These are phyloP conservation scores for Eutrema heterophyllum DNA, from an alignment of 345 rosid genomes.

Conservation along the genomic window DNA sequence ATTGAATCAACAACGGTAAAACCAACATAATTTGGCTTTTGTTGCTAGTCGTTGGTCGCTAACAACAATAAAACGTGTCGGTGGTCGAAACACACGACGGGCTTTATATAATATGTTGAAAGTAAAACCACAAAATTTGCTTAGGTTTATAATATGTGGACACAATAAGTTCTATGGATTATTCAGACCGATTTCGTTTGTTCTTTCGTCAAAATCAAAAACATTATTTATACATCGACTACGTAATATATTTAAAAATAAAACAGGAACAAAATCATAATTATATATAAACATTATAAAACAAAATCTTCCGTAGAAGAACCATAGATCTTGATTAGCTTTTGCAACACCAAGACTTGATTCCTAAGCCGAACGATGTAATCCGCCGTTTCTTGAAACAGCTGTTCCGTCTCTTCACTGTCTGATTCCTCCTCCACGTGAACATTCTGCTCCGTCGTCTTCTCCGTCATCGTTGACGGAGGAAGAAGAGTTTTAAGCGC, in stretches of 20 bases:
- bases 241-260: neutral
- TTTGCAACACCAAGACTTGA: slow-evolving; percentile 63
- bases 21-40: neutral
- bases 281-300: slow-evolving; percentile 25
- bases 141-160: neutral
- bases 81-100: neutral
- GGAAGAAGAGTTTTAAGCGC: slow-evolving; percentile 75
- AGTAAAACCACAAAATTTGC: neutral
- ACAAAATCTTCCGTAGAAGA: slow-evolving; percentile 29
- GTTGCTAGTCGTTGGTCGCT: neutral
- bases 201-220: slow-evolving; percentile 9
- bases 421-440: slow-evolving; percentile 35
- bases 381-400: slow-evolving; percentile 81
- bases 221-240: slow-evolving; percentile 12
- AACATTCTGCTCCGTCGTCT: neutral
- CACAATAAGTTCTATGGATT: neutral
- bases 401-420: slow-evolving; percentile 28
- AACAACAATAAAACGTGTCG: neutral
- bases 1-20: neutral
- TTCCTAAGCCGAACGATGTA: slow-evolving; percentile 66
- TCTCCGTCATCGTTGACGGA: neutral
- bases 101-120: neutral
- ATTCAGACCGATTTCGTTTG: neutral
- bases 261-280: neutral
- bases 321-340: slow-evolving; percentile 60